Conservation (phyloP, 352 stramenopile genomes). For the Blastocystis sp. region DNA sequence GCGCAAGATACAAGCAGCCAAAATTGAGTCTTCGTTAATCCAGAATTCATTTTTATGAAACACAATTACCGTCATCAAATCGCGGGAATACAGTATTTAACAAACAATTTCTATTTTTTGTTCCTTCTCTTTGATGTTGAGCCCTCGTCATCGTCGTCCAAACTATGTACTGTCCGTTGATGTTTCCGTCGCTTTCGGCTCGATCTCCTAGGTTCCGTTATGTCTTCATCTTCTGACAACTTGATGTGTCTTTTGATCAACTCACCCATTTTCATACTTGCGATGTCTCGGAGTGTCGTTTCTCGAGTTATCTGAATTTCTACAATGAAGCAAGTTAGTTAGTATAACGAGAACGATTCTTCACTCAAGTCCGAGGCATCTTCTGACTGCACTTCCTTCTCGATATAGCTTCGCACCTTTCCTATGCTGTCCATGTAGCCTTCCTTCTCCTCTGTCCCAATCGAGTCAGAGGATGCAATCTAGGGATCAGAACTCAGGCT, state of each 20-base stretch:
- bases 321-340: neutral
- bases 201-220: neutral
- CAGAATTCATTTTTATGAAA: neutral
- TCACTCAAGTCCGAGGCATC: neutral
- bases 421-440: neutral
- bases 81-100: neutral
- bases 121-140: neutral
- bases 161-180: neutral
- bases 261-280: neutral
- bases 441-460: neutral
- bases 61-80: neutral
- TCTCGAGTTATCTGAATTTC: neutral
- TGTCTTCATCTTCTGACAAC: neutral
- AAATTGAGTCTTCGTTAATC: conserved; percentile 39
- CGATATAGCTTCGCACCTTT: neutral
- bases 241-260: neutral
- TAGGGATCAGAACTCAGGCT: neutral
- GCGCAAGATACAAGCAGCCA: conserved; percentile 36
- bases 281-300: neutral
- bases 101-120: neutral
- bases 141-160: neutral
- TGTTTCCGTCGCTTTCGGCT: neutral
- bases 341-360: conserved; percentile 17
- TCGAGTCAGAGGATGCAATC: neutral
- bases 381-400: neutral